Conservation (phyloP, 2,329 filamentous ascomycete genomes). For the Pyrenochaeta sp. region DNA sequence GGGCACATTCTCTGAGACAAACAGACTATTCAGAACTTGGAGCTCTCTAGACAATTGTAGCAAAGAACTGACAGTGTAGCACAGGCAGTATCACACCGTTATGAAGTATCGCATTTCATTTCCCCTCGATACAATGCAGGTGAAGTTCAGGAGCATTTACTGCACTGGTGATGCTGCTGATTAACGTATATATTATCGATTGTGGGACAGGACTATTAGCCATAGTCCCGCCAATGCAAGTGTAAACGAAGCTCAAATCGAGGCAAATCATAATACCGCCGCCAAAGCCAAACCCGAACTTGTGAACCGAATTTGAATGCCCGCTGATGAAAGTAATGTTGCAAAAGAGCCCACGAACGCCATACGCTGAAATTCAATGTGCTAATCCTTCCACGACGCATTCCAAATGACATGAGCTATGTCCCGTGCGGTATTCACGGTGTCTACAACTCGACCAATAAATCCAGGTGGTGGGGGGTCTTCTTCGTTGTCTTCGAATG, state of each 20-base stretch:
- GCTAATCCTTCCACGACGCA: conserved; percentile 66
- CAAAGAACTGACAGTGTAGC: background rate
- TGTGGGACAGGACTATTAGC: conserved; percentile 15
- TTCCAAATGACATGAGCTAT: conserved; percentile 74
- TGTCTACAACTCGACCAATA: conserved; percentile 82
- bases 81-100: background rate
- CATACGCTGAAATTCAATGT: conserved; percentile 32
- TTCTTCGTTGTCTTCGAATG: conserved; percentile 77
- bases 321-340: conserved; percentile 22
- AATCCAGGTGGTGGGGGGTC: conserved; percentile 67
- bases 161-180: background rate
- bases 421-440: conserved; percentile 71
- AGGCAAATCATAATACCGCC: conserved; percentile 25
- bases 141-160: no score
- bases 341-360: conserved; percentile 30
- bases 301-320: conserved; percentile 20
- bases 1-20: no score
- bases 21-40: no score
- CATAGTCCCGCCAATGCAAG: conserved; percentile 26
- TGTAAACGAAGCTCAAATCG: conserved; percentile 19
- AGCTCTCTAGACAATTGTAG: background rate
- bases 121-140: no score
- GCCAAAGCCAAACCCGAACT: conserved; percentile 22
- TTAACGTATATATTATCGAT: conserved; percentile 30
- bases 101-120: no score